These are phyloP conservation scores for Leccinum boreale DNA, from an alignment of 768 basidiomycete genomes.

Conservation along the genomic window DNA sequence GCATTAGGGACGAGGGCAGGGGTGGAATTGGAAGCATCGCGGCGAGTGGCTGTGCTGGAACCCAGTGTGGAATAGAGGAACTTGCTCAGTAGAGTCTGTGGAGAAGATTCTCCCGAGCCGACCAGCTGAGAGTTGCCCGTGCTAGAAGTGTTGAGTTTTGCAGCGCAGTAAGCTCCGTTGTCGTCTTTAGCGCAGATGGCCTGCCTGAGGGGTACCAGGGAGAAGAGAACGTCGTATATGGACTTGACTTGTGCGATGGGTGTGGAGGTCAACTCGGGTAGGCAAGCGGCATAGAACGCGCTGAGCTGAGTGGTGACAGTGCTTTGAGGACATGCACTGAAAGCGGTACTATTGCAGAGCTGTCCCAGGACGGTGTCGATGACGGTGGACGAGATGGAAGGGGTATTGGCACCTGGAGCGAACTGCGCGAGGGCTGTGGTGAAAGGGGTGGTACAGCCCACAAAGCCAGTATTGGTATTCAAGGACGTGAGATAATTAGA, in stretches of 20 bases:
- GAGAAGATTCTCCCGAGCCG: slow-evolving; percentile 4
- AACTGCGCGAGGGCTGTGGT: slow-evolving; percentile 58
- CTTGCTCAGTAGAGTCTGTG: slow-evolving; percentile 16
- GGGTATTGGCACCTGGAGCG: slow-evolving; percentile 39
- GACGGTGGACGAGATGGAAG: slow-evolving; percentile 38
- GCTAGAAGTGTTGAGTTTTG: slow-evolving; percentile 36
- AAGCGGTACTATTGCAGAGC: slow-evolving; percentile 51
- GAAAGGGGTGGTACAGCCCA: slow-evolving; percentile 61
- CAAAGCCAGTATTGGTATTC: slow-evolving; percentile 56
- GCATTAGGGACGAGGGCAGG: slow-evolving; percentile 46
- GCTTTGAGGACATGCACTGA: slow-evolving; percentile 51
- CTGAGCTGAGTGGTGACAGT: slow-evolving; percentile 60
- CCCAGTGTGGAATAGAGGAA: slow-evolving; percentile 25
- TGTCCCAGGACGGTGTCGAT: slow-evolving; percentile 50
- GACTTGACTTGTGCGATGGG: slow-evolving; percentile 48
- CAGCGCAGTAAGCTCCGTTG: slow-evolving; percentile 65
- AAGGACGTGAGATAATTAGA: slow-evolving; percentile 55
- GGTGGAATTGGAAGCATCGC: slow-evolving; percentile 30
- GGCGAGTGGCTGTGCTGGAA: slow-evolving; percentile 19
- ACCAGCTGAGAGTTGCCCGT: slow-evolving; percentile 14
- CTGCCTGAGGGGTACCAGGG: slow-evolving; percentile 55
- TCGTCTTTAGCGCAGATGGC: slow-evolving; percentile 80
- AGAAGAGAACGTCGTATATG: slow-evolving; percentile 81
- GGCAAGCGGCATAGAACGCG: slow-evolving; percentile 69
- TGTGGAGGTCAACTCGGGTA: slow-evolving; percentile 58